Base-by-base conservation (phyloP, 2,329 filamentous ascomycete genomes). In the Zalaria sp. region DNA sequence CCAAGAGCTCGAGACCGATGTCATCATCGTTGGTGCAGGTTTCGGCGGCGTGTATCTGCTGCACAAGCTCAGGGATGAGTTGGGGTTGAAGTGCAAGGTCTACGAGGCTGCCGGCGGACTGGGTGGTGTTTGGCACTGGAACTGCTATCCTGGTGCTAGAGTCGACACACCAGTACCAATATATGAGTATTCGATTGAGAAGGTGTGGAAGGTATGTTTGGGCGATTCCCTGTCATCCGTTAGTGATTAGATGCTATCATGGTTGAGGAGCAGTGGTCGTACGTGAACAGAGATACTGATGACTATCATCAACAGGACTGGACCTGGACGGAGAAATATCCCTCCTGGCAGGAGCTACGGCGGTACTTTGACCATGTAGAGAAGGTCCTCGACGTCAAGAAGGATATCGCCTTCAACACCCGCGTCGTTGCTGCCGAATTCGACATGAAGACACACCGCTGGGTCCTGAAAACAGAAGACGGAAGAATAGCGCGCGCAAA, bases 291-390 rank as follows among this genome's bases (percentile, higher is more conserved):
- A 11, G 5, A 8, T 27, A 27, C 28, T 7, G 25, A 8, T 38
- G 25, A 38, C 18, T 11, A n/a, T 37, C 5, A 25, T 25, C 11
- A 5, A 37, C 42, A 73, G 53, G 67, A 67, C 3, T 79, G 73
- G 73, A 74, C 62, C 31, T 81, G 73, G 43, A 49, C 46, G 4
- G 48, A 58, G 41, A 52, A 53, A 11, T 59, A 55, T 39, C 54
- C 57, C 1, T 54, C 48, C 27, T 51, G 52, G 35, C 32, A 46
- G 10, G 57, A 80, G 36, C 60, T 80, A 1, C 64, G 69, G 8
- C 53, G 53, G 3, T 80, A 80, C 53, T 80, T 80, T 50, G 65
- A 73, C 11, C 71, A 77, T 35, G 69, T 77, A n/a, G 75, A 77
- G 40, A 67, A 71, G 36, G 65, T 71, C 2, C 51, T 76, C 7